Evolutionary conservation across 73 alveolate genomes (phyloP).

Genomic region (Vitrella brassicaformis): DNA sequence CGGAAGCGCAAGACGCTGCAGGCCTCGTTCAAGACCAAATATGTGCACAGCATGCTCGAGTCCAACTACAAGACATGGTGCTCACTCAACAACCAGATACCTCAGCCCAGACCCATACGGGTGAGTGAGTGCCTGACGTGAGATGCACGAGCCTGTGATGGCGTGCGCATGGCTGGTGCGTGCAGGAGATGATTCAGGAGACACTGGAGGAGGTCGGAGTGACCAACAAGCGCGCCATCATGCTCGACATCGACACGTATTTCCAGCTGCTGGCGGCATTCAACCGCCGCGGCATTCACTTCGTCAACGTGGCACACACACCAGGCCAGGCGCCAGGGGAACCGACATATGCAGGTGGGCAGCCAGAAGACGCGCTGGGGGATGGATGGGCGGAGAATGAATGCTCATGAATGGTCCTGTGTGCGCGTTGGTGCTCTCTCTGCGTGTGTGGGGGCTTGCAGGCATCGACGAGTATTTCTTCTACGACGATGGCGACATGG

Average conservation of each 20-base stretch:
- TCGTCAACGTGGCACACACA: conserved; percentile 4
- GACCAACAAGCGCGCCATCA: background rate
- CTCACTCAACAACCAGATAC: no score
- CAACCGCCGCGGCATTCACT: conserved; percentile 32
- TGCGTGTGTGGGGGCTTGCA: background rate
- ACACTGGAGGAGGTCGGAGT: background rate
- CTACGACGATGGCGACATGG: conserved; percentile 18
- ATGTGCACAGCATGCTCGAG: background rate
- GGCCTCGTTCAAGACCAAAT: background rate
- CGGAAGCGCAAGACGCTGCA: conserved; percentile 5
- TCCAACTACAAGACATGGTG: conserved; percentile 36
- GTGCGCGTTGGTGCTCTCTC: background rate
- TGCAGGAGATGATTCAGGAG: background rate
- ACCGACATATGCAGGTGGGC: background rate
- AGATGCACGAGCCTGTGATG: background rate
- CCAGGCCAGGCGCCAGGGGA: background rate
- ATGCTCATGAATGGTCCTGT: background rate
- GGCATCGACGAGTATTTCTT: conserved; percentile 4
- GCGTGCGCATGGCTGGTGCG: background rate
- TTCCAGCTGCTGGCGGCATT: conserved; percentile 28
- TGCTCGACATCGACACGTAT: conserved; percentile 29
- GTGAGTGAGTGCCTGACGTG: background rate
- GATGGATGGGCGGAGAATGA: background rate
- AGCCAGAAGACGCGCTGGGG: background rate
- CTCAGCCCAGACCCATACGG: background rate